Evolutionary conservation across 108 stramenopile species (phyloP).

Genomic region (Fragilaria radians): DNA sequence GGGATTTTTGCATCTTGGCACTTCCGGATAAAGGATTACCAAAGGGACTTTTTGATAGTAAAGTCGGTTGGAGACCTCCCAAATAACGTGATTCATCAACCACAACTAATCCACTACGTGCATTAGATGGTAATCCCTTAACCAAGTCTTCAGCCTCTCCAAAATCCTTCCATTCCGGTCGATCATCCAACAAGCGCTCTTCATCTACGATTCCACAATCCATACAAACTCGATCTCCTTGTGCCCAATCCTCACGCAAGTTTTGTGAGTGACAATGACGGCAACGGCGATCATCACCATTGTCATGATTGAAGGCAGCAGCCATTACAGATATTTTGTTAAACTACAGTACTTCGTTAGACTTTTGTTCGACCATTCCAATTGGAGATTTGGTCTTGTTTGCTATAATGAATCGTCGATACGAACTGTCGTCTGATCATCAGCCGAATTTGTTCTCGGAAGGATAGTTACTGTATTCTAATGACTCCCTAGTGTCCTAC

Average conservation of each 20-base stretch:
- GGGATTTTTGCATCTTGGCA: constrained; percentile 10
- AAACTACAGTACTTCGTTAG: too few relatives aligned
- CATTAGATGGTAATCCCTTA: constrained; percentile 24
- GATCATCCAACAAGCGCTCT: constrained; percentile 31
- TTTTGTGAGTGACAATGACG: constrained; percentile 28
- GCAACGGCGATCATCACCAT: constrained; percentile 27
- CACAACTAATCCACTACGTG: constrained; percentile 36
- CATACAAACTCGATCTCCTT: constrained; percentile 58
- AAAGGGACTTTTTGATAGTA: constrained; percentile 30
- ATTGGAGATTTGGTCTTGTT: too few relatives aligned
- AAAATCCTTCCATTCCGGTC: constrained; percentile 62
- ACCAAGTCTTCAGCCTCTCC: constrained; percentile 36
- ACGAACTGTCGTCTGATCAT: too few relatives aligned
- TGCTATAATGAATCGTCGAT: too few relatives aligned
- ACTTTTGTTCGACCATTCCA: too few relatives aligned
- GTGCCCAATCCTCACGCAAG: constrained; percentile 43
- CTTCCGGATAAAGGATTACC: constrained; percentile 8
- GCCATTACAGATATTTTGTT: too few relatives aligned
- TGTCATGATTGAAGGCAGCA: too few relatives aligned
- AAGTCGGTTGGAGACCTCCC: constrained; percentile 54
- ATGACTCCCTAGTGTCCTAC: too few relatives aligned
- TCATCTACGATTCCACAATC: constrained; percentile 54
- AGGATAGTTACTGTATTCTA: too few relatives aligned
- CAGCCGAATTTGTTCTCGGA: too few relatives aligned
- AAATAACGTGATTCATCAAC: constrained; percentile 44